Evolutionary conservation across 2,329 filamentous ascomycete species (phyloP).

Genomic region (Dothiorella sarmentorum): DNA sequence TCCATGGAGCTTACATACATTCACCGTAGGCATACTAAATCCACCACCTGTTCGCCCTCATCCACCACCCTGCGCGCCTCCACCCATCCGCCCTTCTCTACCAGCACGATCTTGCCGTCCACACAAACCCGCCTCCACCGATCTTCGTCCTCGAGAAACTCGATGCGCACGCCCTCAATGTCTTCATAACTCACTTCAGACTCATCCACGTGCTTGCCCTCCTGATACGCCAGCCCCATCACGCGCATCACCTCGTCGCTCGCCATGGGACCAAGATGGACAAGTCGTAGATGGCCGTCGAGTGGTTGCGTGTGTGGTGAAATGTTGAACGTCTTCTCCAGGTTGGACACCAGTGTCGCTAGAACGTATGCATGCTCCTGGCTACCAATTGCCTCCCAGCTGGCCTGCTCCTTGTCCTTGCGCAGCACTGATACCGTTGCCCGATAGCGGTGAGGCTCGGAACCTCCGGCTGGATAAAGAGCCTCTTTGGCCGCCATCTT

Average conservation of each 20-base stretch:
- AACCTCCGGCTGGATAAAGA: constrained; percentile 56
- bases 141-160: constrained; percentile 62
- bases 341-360: constrained; percentile 70
- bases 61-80: constrained; percentile 54
- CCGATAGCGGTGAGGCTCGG: constrained; percentile 54
- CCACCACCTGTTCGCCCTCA: constrained; percentile 33
- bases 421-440: constrained; percentile 49
- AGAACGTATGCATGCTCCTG: constrained; percentile 71
- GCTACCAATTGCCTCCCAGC: constrained; percentile 38
- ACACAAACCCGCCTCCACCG: constrained; percentile 84
- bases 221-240: constrained; percentile 63
- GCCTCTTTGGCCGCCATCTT: constrained; percentile 77
- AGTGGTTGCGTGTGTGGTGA: constrained; percentile 69
- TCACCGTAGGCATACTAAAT: constrained; percentile 26
- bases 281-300: constrained; percentile 66
- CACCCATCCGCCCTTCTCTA: constrained; percentile 70
- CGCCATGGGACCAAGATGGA: constrained; percentile 68
- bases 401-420: neutral
- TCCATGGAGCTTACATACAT: no score
- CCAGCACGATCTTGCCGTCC: constrained; percentile 81
- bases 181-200: constrained; percentile 64
- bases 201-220: constrained; percentile 55
- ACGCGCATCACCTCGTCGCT: constrained; percentile 70
- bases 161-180: constrained; percentile 64
- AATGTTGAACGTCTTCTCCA: constrained; percentile 79